These are phyloP conservation scores for Paracamarosporium sp. DNA, from an alignment of 2,329 filamentous ascomycete genomes.

Conservation along the genomic window DNA sequence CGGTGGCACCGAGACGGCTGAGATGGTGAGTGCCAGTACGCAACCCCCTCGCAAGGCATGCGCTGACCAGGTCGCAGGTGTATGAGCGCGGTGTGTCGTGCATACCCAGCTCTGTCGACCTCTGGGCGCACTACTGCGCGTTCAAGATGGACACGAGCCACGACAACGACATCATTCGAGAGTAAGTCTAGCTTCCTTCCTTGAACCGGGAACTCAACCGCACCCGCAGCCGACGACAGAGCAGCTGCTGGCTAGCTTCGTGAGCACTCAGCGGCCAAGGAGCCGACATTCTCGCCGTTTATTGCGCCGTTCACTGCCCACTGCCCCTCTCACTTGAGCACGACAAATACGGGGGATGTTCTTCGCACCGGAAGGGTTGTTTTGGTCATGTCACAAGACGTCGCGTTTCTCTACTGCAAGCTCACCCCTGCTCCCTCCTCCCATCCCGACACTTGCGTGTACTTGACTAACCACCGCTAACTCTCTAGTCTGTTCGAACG, in stretches of 20 bases:
- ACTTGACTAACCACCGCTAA: constrained; percentile 11
- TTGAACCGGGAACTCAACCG: constrained; percentile 33
- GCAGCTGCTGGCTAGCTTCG: constrained; percentile 15
- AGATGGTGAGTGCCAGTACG: constrained; percentile 71
- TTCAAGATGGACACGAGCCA: constrained; percentile 99
- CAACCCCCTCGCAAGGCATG: background rate
- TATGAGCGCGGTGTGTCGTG: constrained; percentile 95
- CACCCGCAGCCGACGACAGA: constrained; percentile 32
- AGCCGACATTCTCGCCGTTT: constrained; percentile 25
- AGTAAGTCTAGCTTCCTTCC: constrained; percentile 77
- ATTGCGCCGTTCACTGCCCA: constrained; percentile 50
- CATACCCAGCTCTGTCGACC: constrained; percentile 90
- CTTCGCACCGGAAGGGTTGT: constrained; percentile 16
- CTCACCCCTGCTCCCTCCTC: constrained; percentile 14
- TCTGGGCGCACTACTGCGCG: constrained; percentile 96
- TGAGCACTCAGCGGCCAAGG: constrained; percentile 28
- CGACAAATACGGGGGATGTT: constrained; percentile 18
- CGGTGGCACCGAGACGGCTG: constrained; percentile 92
- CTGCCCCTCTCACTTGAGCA: constrained; percentile 20
- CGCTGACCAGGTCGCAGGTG: constrained; percentile 61
- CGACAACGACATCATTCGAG: constrained; percentile 93
- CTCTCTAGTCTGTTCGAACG: constrained; percentile 84
- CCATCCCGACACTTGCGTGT: constrained; percentile 4
- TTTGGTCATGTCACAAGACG: constrained; percentile 15
- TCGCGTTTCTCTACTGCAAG: constrained; percentile 25